phyloP scores from a whole-genome alignment of 1,284 basidiomycete species.

The Inonotus obliquus region DNA sequence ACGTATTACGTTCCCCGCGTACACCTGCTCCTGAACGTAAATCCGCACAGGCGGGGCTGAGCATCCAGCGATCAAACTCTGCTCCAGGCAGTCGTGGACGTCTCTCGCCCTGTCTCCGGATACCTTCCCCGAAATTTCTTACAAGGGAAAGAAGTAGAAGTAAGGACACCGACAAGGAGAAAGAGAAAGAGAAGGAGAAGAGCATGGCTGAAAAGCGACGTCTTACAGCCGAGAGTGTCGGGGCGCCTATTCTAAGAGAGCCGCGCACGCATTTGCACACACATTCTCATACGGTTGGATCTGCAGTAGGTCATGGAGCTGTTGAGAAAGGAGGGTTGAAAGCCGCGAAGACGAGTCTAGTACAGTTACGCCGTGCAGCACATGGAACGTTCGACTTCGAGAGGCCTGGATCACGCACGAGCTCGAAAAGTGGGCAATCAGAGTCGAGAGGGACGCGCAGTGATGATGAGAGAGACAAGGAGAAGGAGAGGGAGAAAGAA shows the following conservation, averaged over 20 bases:
- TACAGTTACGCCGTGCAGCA: conserved; percentile 5
- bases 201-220: conserved; percentile 20
- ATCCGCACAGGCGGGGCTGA: neutral
- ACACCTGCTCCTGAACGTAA: neutral
- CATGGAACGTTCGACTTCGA: conserved; percentile 71
- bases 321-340: conserved; percentile 11
- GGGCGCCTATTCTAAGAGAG: conserved; percentile 18
- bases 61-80: conserved; percentile 15
- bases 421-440: conserved; percentile 18
- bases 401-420: conserved; percentile 37
- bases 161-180: conserved; percentile 18
- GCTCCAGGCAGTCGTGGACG: conserved; percentile 19
- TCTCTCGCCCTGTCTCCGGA: conserved; percentile 22
- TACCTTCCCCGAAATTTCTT: conserved; percentile 20
- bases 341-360: neutral
- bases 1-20: neutral
- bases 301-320: neutral
- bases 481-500: conserved; percentile 3
- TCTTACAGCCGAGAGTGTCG: conserved; percentile 25
- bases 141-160: conserved; percentile 13
- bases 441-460: conserved; percentile 12
- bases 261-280: neutral
- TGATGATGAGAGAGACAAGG: conserved; percentile 13
- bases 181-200: conserved; percentile 19
- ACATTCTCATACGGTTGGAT: neutral